phyloP scores from a whole-genome alignment of 2,329 filamentous ascomycete genomes.

The Xylaria sp. region DNA sequence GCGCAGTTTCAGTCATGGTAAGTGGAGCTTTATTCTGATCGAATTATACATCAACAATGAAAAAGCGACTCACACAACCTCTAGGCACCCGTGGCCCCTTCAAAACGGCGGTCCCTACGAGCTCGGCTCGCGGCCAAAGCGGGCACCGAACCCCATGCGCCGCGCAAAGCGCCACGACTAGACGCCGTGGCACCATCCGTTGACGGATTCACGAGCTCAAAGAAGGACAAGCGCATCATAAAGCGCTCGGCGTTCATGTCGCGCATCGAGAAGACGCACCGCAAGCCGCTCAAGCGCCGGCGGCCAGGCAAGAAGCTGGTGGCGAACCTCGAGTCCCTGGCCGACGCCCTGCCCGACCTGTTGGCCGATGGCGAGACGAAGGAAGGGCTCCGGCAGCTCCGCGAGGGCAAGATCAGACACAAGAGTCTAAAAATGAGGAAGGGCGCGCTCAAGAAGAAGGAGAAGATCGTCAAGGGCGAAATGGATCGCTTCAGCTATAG shows the following conservation, averaged over 20 bases:
- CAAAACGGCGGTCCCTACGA: slow-evolving; percentile 63
- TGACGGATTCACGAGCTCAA: slow-evolving; percentile 70
- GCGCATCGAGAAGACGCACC: slow-evolving; percentile 68
- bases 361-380: slow-evolving; percentile 55
- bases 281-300: slow-evolving; percentile 65
- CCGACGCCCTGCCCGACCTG: slow-evolving; percentile 76
- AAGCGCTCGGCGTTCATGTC: slow-evolving; percentile 82
- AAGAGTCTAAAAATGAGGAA: slow-evolving; percentile 76
- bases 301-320: slow-evolving; percentile 79
- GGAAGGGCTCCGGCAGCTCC: slow-evolving; percentile 47
- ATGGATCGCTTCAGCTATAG: slow-evolving; percentile 84
- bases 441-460: slow-evolving; percentile 83
- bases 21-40: not conserved
- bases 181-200: slow-evolving; percentile 52
- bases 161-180: slow-evolving; percentile 58
- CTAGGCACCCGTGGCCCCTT: slow-evolving; percentile 51
- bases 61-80: slow-evolving; percentile 11
- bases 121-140: slow-evolving; percentile 60
- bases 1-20: slow-evolving; percentile 21
- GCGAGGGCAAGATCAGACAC: slow-evolving; percentile 70
- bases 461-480: slow-evolving; percentile 79
- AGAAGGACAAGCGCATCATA: slow-evolving; percentile 82
- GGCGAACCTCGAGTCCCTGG: slow-evolving; percentile 75
- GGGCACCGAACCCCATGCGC: slow-evolving; percentile 54
- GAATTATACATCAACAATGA: not conserved